A percentile compares a stretch with the other conserved stretches of the same genome.
Conservation (phyloP, 139 green algal species). For the Choricystis sp. region DNA sequence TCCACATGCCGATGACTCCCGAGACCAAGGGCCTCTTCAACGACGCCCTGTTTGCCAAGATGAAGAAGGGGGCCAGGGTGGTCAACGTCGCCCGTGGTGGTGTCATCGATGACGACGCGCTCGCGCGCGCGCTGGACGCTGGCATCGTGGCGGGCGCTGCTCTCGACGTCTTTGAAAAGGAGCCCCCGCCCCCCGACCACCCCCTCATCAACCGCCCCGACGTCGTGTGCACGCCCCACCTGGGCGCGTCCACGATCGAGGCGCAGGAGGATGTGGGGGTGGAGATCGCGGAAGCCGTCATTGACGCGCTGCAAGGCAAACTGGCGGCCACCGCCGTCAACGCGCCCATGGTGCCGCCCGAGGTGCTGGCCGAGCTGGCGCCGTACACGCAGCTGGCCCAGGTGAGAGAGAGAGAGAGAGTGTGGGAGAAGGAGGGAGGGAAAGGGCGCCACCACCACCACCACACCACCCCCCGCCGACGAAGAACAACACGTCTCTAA, state of each 20-base stretch:
- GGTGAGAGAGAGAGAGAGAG: too few species aligned
- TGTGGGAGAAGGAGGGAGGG: too few species aligned
- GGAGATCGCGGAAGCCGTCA: conserved; percentile 87
- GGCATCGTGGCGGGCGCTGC: conserved; percentile 55
- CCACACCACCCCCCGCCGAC: too few species aligned
- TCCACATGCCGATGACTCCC: conserved; percentile 76
- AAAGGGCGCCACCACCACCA: too few species aligned
- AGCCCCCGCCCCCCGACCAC: conserved; percentile 60
- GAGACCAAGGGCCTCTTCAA: conserved; percentile 72
- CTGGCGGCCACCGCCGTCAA: conserved; percentile 78
- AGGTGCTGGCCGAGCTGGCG: conserved; percentile 81
- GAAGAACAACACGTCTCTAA: too few species aligned
- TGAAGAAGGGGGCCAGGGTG: conserved; percentile 76
- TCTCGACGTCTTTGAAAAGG: conserved; percentile 78
- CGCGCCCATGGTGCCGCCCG: conserved; percentile 78
- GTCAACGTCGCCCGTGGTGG: conserved; percentile 89
- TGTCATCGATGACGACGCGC: conserved; percentile 79
- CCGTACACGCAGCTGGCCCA: conserved; percentile 69
- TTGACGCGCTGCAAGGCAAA: conserved; percentile 71
- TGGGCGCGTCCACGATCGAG: conserved; percentile 79
- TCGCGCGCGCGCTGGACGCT: conserved; percentile 63
- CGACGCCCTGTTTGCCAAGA: conserved; percentile 67
- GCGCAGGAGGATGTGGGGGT: conserved; percentile 87
- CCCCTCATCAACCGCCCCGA: conserved; percentile 57
- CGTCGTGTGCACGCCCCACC: conserved; percentile 85